Conservation (phyloP, 345 rosid species). For the Arabis hirsuta region DNA sequence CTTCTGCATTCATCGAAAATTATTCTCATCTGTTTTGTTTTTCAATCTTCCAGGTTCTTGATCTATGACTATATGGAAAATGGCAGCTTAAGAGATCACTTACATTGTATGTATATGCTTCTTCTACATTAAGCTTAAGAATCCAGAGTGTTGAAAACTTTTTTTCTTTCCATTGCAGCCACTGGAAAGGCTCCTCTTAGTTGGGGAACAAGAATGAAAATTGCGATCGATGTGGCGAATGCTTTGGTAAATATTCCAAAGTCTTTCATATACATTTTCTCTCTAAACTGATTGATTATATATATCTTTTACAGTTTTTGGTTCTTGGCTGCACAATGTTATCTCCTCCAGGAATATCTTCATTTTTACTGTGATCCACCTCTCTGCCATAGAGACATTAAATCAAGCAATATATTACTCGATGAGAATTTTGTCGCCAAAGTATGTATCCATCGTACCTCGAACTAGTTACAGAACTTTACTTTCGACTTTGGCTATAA, state of each 20-base stretch:
- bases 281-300: conserved; percentile 26
- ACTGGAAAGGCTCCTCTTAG: conserved; percentile 62
- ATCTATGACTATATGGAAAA: conserved; percentile 88
- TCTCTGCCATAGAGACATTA: conserved; percentile 93
- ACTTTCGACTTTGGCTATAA: neutral
- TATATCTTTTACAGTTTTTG: conserved; percentile 37
- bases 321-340: conserved; percentile 45
- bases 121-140: conserved; percentile 44
- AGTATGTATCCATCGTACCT: conserved; percentile 45
- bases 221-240: conserved; percentile 97
- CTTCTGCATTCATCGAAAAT: conserved; percentile 4
- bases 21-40: conserved; percentile 18
- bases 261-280: conserved; percentile 22
- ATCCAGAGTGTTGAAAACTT: conserved; percentile 7
- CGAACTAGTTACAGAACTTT: neutral
- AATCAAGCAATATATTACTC: conserved; percentile 90
- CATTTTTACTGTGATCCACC: conserved; percentile 97
- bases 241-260: conserved; percentile 69
- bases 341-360: conserved; percentile 79
- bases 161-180: conserved; percentile 59
- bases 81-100: conserved; percentile 86
- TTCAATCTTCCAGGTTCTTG: conserved; percentile 64
- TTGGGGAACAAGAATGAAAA: conserved; percentile 98
- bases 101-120: conserved; percentile 66
- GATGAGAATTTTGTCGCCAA: conserved; percentile 85